A percentile compares a stretch with the other conserved stretches of the same genome.
Conservation (phyloP, 1,139 yeast species). For the Kodamaea arcana region DNA sequence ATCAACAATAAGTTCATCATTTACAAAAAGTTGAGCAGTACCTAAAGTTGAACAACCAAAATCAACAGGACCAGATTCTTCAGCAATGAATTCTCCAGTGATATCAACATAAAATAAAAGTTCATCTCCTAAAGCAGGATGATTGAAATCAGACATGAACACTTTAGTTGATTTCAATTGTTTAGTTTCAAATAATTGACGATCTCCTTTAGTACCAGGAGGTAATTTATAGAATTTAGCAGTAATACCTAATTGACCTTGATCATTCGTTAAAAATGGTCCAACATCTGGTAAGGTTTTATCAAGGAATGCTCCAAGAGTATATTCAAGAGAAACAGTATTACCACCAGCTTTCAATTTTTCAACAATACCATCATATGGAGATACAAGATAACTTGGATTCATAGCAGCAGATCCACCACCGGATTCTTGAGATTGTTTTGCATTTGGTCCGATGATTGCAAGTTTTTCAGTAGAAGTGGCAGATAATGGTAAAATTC, state of each 20-base stretch:
- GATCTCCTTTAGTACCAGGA: constrained; percentile 19
- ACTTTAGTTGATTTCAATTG: constrained; percentile 4
- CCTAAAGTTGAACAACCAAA: constrained; percentile 52
- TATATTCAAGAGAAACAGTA: constrained; percentile 13
- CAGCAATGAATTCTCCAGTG: constrained; percentile 41
- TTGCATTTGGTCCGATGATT: constrained; percentile 38
- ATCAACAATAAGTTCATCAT: constrained; percentile 52
- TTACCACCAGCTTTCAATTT: constrained; percentile 19
- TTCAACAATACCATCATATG: constrained; percentile 28
- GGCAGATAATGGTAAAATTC: constrained; percentile 15
- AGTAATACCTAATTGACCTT: constrained; percentile 39
- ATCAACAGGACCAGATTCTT: constrained; percentile 45
- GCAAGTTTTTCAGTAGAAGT: constrained; percentile 18
- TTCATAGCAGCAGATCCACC: constrained; percentile 37
- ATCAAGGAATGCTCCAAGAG: constrained; percentile 32
- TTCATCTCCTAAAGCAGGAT: constrained; percentile 3
- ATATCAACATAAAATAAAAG: constrained; percentile 36
- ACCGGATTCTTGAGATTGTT: constrained; percentile 30
- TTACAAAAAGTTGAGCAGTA: constrained; percentile 49
- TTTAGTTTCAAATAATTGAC: constrained; percentile 7
- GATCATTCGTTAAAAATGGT: constrained; percentile 13
- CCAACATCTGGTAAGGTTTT: constrained; percentile 30
- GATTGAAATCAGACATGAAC: constrained; percentile 8
- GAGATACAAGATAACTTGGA: constrained; percentile 28
- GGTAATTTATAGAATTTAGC: constrained; percentile 36